Percentiles rank a stretch among this genome's conserved stretches.
These are phyloP conservation scores for Coniochaeta ligniaria DNA, from an alignment of 2,329 filamentous ascomycete genomes.

Conservation along the genomic window DNA sequence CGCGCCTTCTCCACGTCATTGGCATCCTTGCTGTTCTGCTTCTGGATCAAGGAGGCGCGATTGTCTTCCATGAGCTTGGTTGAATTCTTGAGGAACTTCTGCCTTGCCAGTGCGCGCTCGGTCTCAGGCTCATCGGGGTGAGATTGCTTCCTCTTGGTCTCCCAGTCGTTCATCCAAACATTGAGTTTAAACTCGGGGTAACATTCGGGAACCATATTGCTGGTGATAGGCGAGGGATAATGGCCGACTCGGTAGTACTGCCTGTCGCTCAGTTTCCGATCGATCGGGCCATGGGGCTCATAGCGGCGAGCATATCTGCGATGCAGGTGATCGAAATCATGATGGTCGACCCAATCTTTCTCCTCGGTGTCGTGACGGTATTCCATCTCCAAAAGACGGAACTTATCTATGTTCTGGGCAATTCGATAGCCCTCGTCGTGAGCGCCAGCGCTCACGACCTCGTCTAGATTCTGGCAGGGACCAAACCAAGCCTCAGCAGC, in stretches of 20 bases:
- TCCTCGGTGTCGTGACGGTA: neutral
- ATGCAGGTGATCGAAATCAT: neutral
- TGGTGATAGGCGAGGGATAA: neutral
- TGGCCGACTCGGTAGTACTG: neutral
- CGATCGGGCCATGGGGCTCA: neutral
- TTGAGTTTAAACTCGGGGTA: neutral
- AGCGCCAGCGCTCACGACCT: neutral
- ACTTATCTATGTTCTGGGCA: neutral
- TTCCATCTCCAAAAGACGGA: neutral
- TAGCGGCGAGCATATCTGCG: neutral
- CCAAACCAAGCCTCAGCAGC: neutral
- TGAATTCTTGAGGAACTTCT: neutral
- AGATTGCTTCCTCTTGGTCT: neutral
- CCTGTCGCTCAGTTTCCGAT: neutral
- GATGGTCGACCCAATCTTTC: neutral
- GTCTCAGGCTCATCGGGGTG: neutral
- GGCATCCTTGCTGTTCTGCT: neutral
- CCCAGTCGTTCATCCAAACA: neutral
- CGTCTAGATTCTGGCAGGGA: neutral
- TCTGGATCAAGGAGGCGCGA: neutral
- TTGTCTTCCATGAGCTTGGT: neutral
- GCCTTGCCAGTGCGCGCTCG: neutral
- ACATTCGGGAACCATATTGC: neutral
- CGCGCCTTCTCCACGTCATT: neutral
- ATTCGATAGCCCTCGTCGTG: neutral